Evolutionary conservation across 305 asterid species (phyloP).

Genomic region (Solanum aculeatissimum): DNA sequence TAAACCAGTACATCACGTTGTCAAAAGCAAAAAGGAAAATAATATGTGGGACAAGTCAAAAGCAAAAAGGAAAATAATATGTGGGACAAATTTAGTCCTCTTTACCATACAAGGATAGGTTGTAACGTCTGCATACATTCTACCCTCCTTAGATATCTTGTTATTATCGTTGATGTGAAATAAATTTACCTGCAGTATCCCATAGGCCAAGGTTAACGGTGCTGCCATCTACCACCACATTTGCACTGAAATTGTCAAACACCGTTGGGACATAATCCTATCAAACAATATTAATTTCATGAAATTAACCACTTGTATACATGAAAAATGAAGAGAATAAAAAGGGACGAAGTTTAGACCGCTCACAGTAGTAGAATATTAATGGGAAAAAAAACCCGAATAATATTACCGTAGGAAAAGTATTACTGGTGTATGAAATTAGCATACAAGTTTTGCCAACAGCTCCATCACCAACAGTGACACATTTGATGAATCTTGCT

Average conservation of each 20-base stretch:
- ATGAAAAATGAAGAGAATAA: neutral
- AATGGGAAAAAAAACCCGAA: no score
- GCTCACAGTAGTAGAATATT: no score
- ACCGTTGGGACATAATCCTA: slow-evolving; percentile 91
- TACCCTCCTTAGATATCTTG: neutral
- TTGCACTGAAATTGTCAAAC: slow-evolving; percentile 83
- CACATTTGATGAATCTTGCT: slow-evolving; percentile 73
- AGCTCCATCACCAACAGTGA: slow-evolving; percentile 89
- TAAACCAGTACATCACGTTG: neutral
- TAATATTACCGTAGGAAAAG: slow-evolving; percentile 70
- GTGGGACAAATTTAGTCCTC: neutral
- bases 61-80: neutral
- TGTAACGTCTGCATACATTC: neutral
- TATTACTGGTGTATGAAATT: slow-evolving; percentile 73
- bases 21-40: neutral
- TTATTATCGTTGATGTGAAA: neutral
- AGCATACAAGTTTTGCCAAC: slow-evolving; percentile 89
- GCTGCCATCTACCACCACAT: slow-evolving; percentile 76
- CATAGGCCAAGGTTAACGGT: slow-evolving; percentile 86
- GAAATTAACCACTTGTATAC: neutral
- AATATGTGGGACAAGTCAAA: neutral
- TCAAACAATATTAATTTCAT: neutral
- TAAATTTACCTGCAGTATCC: slow-evolving; percentile 71
- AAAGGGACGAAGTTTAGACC: no score
- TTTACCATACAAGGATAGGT: neutral